Evolutionary conservation across 2,329 filamentous ascomycete species (phyloP), one percentile per base, ranked within the genome.

Genomic region (Colletotrichum lupini): DNA sequence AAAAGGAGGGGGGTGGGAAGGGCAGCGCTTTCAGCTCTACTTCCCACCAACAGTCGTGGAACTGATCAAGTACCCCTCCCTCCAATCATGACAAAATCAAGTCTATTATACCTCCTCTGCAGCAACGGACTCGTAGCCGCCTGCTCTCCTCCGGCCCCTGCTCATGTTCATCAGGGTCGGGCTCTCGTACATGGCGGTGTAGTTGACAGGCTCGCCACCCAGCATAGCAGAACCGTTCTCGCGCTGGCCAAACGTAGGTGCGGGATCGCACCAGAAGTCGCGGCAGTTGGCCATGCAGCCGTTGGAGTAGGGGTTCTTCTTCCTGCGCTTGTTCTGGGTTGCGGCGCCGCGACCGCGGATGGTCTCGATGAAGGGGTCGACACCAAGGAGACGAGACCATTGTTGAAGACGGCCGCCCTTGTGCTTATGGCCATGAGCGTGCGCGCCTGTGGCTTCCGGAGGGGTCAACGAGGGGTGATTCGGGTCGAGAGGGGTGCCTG

Each of bases 221-320:
- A 99, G 84, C 81, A 95, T 85, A 0, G 93, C 95, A 56, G 88
- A 87, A 14, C 95, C 95, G 63, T 90, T 92, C 78, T 94, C 91
- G 71, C 93, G 89, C 77, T 88, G 90, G 12, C 93, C 91, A 80
- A 98, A 96, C 22, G 97, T 82, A 0, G 96, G 93, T 2, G 94
- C 92, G 1, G 94, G 91, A 80, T 98, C 97, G 78, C 94, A 96
- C 95, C 95, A 98, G 81, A 99, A 99, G 82, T 99, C 97, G 76
- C 91, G 93, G 83, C 97, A 99, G 80, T 99, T 99, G 72, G 92
- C 90, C n/a, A 97, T 77, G 52, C 95, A 87, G 8, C 97, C 97
- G 37, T 92, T 88, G 71, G 92, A 96, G 82, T 96, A 99, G 0
- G 95, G 95, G 81, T 98, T 99, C 76, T 87, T 87, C 80, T 89